Conservation (phyloP, 1,284 basidiomycete species). For the Apiotrichum gamsii region DNA sequence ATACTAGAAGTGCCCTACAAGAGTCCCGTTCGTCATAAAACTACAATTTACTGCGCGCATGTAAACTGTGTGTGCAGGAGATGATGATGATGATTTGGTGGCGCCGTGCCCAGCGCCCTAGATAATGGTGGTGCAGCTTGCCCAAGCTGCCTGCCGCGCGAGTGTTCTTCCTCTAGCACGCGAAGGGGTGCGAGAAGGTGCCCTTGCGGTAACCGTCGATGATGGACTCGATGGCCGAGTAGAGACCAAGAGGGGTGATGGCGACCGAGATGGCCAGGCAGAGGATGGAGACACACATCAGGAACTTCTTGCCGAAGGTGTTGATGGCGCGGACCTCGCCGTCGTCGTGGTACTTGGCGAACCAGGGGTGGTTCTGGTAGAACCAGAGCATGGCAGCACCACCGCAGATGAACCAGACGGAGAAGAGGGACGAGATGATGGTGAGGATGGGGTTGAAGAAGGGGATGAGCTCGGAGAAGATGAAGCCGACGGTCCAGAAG, state of each 20-base stretch:
- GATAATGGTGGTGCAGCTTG: too few species aligned
- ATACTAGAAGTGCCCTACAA: too few species aligned
- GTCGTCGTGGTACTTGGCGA: slow-evolving; percentile 16
- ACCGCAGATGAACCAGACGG: slow-evolving; percentile 40
- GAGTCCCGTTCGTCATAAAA: too few species aligned
- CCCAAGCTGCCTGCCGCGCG: too few species aligned
- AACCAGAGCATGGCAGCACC: slow-evolving; percentile 38
- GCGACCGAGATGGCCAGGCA: slow-evolving; percentile 26
- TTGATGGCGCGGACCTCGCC: slow-evolving; percentile 9
- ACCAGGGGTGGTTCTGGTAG: slow-evolving; percentile 27
- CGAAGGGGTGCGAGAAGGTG: slow-evolving; percentile 35
- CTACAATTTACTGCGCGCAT: too few species aligned
- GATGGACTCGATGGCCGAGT: slow-evolving; percentile 38
- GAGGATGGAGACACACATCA: slow-evolving; percentile 17
- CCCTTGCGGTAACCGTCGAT: slow-evolving; percentile 33
- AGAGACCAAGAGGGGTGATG: slow-evolving; percentile 39
- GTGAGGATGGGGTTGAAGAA: slow-evolving; percentile 45
- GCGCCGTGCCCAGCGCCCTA: too few species aligned
- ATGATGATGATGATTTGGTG: too few species aligned
- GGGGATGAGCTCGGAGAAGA: slow-evolving; percentile 38
- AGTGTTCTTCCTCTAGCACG: slow-evolving; percentile 32
- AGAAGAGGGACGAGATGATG: slow-evolving; percentile 39
- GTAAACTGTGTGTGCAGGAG: too few species aligned
- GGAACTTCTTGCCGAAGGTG: slow-evolving; percentile 18
- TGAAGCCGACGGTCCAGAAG: slow-evolving; percentile 38